Base-by-base conservation (phyloP, 192 early-diverging fungal genomes). In the Coemansia sp. region DNA sequence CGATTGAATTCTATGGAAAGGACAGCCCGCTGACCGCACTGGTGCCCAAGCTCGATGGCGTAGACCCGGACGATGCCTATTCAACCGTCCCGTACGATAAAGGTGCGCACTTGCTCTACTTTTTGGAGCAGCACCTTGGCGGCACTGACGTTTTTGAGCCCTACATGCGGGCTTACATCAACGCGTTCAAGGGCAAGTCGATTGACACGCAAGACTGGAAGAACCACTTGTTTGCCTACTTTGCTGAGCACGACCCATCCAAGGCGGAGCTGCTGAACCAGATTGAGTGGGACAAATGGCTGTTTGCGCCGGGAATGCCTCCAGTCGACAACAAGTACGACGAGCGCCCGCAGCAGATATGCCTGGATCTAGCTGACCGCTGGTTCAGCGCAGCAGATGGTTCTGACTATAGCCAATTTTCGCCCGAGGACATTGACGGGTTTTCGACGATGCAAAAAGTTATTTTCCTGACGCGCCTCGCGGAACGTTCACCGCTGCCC, bases 241-340 rank as follows among this genome's bases (percentile, higher is more conserved):
- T 95, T 89, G 84, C 82, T 34, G 81, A 87, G 37, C 71, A 72
- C 32, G 76, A 86, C 66, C 77, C 88, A 29, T 85, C 85, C 21
- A 95, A 92, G 83, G 83, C 88, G 14, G 87, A 68, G 48, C 68
- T 80, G n/a, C 87, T 98, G 44, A 86, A 95, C 66, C 76, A 76
- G 50, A 91, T 99, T 23, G 94, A 96, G 58, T 99, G 93, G 91
- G 90, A 98, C 63, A 77, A 84, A 46, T 99, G 97, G 97, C 86
- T 98, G 63, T 75, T 89, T 63, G 86, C 85, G 7, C 88, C 90
- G 25, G 97, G 97, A 70, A 95, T 96, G 95, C 95, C 95, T 38
- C 91, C 91, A 21, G 91, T 95, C 37, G 77, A 84, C 46, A 92
- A 91, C 84, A 68, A 92, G 51, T 99, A 94, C 78, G 95, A 97